A percentile compares a stretch with the other conserved stretches of the same genome.
phyloP scores from a whole-genome alignment of 176 grass and related monocot species.

The Avena atlantica region DNA sequence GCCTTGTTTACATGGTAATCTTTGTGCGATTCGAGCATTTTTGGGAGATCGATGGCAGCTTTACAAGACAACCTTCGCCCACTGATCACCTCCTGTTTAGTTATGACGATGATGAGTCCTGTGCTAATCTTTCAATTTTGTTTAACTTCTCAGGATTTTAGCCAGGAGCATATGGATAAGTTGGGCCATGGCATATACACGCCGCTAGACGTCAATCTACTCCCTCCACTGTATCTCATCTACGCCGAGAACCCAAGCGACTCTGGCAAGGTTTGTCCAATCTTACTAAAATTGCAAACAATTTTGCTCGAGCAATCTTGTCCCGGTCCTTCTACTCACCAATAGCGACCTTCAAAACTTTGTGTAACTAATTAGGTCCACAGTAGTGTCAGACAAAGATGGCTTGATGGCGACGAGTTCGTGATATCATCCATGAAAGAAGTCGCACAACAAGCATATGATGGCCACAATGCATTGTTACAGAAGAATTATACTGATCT shows the following conservation, averaged over 20 bases:
- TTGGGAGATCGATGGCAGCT: background rate
- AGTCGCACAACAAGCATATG: slow-evolving; percentile 61
- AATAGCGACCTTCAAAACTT: background rate
- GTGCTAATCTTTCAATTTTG: background rate
- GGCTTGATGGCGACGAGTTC: slow-evolving; percentile 70
- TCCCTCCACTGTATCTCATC: slow-evolving; percentile 79
- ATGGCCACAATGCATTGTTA: slow-evolving; percentile 58
- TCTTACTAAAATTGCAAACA: background rate
- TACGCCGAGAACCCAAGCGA: slow-evolving; percentile 89
- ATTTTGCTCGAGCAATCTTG: background rate
- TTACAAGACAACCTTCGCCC: background rate
- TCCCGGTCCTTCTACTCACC: too few species aligned
- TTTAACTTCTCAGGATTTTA: slow-evolving; percentile 67
- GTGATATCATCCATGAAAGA: slow-evolving; percentile 76
- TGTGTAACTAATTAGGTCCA: slow-evolving; percentile 58
- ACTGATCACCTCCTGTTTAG: background rate
- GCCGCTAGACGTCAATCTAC: slow-evolving; percentile 61
- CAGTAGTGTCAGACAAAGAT: slow-evolving; percentile 79
- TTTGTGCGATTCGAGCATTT: too few species aligned
- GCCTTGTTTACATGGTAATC: slow-evolving; percentile 77
- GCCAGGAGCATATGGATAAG: slow-evolving; percentile 78
- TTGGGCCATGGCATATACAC: slow-evolving; percentile 76
- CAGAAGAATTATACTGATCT: slow-evolving; percentile 60
- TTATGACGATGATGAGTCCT: background rate
- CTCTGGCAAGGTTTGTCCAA: slow-evolving; percentile 76